Percentiles rank a stretch among this genome's conserved stretches.
These are phyloP conservation scores for Teratosphaeriaceae sp. DNA, from an alignment of 2,329 filamentous ascomycete species.

Conservation along the genomic window DNA sequence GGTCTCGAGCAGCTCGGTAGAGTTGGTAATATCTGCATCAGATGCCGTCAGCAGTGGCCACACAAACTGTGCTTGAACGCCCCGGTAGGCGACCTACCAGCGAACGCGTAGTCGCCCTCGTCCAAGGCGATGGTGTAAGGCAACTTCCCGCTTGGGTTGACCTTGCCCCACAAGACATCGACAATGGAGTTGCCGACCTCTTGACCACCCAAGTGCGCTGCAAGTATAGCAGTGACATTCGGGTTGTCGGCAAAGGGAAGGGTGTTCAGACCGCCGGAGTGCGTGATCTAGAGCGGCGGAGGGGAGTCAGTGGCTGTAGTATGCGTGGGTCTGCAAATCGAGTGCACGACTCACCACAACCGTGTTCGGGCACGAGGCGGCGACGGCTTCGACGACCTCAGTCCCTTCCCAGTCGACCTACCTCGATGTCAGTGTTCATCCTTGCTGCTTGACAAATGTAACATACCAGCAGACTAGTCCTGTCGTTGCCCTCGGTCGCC, in stretches of 20 bases:
- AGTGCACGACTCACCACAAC: too few relatives aligned
- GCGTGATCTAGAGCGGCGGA: too few relatives aligned
- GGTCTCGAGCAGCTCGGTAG: slow-evolving; percentile 17
- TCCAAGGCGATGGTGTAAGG: slow-evolving; percentile 22
- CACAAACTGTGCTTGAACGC: too few relatives aligned
- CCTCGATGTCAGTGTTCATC: background rate
- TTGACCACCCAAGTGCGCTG: slow-evolving; percentile 20
- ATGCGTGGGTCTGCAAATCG: too few relatives aligned
- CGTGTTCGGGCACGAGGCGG: slow-evolving; percentile 22
- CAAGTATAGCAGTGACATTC: slow-evolving; percentile 25
- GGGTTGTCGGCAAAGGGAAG: slow-evolving; percentile 34
- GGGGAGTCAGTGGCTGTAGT: too few relatives aligned
- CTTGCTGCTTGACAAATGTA: background rate
- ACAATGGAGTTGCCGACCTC: slow-evolving; percentile 19
- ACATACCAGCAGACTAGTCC: slow-evolving; percentile 27
- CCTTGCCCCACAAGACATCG: slow-evolving; percentile 21
- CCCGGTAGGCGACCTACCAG: too few relatives aligned
- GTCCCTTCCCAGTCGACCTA: slow-evolving; percentile 37
- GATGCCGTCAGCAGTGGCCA: too few relatives aligned
- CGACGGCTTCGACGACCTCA: slow-evolving; percentile 35
- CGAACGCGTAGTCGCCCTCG: slow-evolving; percentile 23
- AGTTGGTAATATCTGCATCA: slow-evolving; percentile 34
- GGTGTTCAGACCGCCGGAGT: slow-evolving; percentile 28
- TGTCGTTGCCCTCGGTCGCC: slow-evolving; percentile 41
- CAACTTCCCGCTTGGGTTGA: slow-evolving; percentile 21